These are phyloP conservation scores for Aspergillus sp. DNA, from an alignment of 2,329 filamentous ascomycete genomes.

Conservation along the genomic window DNA sequence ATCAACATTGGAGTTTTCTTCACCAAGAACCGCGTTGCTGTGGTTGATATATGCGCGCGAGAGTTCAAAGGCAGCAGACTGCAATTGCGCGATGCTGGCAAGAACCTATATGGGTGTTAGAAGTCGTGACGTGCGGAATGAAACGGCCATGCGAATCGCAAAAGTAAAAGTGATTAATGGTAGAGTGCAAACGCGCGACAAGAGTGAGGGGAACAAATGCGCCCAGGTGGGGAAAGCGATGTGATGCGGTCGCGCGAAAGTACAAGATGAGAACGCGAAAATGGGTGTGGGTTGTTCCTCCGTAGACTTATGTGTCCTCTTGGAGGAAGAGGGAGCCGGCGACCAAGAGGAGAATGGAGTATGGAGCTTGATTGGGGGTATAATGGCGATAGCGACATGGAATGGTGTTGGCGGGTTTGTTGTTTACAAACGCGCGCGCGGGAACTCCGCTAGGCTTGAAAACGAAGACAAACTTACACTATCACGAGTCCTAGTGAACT, in stretches of 20 bases:
- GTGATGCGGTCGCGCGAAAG: background rate
- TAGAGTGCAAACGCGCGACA: constrained; percentile 12
- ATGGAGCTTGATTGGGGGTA: background rate
- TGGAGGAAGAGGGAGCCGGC: background rate
- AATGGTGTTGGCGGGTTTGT: background rate
- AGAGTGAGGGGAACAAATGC: constrained; percentile 8
- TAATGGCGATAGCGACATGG: background rate
- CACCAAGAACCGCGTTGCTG: constrained; percentile 75
- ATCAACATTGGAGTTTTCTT: constrained; percentile 55
- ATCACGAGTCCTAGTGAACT: constrained; percentile 78
- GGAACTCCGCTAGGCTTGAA: background rate
- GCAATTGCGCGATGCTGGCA: constrained; percentile 74
- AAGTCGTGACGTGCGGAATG: constrained; percentile 4
- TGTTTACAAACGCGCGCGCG: constrained; percentile 4
- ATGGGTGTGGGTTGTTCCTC: background rate
- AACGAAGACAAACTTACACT: constrained; percentile 61
- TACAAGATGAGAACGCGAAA: background rate
- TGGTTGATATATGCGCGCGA: constrained; percentile 84
- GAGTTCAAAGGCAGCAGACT: constrained; percentile 75
- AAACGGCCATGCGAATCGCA: background rate
- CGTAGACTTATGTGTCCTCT: background rate
- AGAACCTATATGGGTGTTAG: constrained; percentile 58
- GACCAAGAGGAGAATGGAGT: background rate
- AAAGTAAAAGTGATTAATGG: constrained; percentile 10
- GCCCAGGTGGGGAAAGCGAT: constrained; percentile 2